Percentiles rank a stretch among this genome's conserved stretches.
These are phyloP conservation scores for Petasospora rhodanensis DNA, from an alignment of 1,139 yeast genomes.

Conservation along the genomic window DNA sequence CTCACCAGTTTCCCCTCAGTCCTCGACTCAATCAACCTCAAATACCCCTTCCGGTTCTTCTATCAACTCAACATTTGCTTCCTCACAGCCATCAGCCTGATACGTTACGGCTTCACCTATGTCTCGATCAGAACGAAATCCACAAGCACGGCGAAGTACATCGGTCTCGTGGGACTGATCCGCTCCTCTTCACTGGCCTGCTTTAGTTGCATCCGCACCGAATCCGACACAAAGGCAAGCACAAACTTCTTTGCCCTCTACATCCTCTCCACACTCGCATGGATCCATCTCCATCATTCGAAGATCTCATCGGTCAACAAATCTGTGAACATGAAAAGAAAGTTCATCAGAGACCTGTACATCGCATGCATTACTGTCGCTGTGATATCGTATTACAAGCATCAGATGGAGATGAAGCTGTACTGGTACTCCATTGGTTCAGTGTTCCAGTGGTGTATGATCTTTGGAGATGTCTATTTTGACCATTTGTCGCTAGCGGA, in stretches of 20 bases:
- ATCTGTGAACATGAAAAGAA: conserved; percentile 6
- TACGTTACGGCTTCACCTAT: background rate
- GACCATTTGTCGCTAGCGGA: conserved; percentile 4
- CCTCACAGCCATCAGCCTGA: conserved; percentile 1
- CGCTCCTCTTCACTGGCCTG: conserved; percentile 2
- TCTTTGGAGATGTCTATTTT: conserved; percentile 7
- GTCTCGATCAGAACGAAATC: conserved; percentile 3
- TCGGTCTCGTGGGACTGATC: background rate
- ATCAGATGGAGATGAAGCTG: conserved; percentile 6
- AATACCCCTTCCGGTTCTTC: conserved; percentile 8
- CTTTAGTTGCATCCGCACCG: conserved; percentile 8
- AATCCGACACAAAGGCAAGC: conserved; percentile 3
- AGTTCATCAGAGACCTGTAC: conserved; percentile 2
- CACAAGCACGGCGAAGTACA: background rate
- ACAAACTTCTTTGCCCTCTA: conserved; percentile 4
- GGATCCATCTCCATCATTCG: conserved; percentile 4
- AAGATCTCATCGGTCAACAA: conserved; percentile 5
- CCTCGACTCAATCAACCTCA: conserved; percentile 4
- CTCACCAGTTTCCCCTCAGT: conserved; percentile 9
- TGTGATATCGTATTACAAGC: conserved; percentile 8
- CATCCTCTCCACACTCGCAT: conserved; percentile 3
- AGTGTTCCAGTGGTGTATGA: conserved; percentile 7
- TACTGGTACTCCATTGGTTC: conserved; percentile 11
- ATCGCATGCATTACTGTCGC: background rate
- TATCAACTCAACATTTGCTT: conserved; percentile 5